Conservation (phyloP, 345 rosid genomes). For the Brassica rapa region DNA sequence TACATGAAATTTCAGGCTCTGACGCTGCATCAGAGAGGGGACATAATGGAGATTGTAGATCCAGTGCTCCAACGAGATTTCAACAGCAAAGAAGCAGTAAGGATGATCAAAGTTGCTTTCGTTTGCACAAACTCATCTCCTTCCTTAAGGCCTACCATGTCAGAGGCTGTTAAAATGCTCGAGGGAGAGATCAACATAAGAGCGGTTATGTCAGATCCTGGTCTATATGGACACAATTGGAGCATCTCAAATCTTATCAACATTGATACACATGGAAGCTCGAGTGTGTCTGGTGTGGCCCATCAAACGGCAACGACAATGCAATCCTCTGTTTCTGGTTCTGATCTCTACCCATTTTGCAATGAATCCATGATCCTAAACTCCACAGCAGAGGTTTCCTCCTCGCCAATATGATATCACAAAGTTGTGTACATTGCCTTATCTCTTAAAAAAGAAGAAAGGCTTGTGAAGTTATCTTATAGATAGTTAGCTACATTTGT, state of each 20-base stretch:
- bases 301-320: neutral
- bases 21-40: constrained; percentile 26
- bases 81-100: constrained; percentile 35
- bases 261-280: neutral
- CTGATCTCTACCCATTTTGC: constrained; percentile 24
- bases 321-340: constrained; percentile 7
- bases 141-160: constrained; percentile 44
- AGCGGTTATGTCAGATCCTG: constrained; percentile 2
- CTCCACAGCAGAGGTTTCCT: neutral
- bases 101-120: constrained; percentile 44
- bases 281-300: constrained; percentile 17
- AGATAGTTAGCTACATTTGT: too few species aligned
- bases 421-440: neutral
- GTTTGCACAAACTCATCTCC: constrained; percentile 44
- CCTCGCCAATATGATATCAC: neutral
- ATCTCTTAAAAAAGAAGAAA: neutral
- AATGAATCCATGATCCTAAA: neutral
- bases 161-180: constrained; percentile 42
- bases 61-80: constrained; percentile 23
- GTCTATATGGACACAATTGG: constrained; percentile 24
- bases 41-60: constrained; percentile 43
- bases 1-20: constrained; percentile 24
- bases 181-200: constrained; percentile 33
- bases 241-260: constrained; percentile 30
- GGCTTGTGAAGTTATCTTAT: neutral